Conservation (phyloP, 345 rosid genomes). For the Zanthoxylum bungeanum region DNA sequence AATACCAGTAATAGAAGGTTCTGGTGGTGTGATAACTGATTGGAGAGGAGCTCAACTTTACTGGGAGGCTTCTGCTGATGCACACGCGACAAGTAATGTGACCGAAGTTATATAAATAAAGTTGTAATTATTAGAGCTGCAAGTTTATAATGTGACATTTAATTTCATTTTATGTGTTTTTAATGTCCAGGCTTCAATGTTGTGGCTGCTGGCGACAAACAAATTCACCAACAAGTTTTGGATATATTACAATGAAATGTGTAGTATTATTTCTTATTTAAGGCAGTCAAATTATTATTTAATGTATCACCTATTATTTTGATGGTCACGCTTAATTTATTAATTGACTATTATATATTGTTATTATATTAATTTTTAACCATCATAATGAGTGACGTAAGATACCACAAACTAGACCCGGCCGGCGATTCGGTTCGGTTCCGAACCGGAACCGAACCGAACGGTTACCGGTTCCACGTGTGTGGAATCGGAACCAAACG, state of each 20-base stretch:
- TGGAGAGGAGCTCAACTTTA: conserved; percentile 67
- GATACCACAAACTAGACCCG: too few species aligned
- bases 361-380: too few species aligned
- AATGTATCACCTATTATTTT: too few species aligned
- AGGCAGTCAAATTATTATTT: too few species aligned
- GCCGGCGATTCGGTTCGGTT: too few species aligned
- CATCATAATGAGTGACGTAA: too few species aligned
- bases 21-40: conserved; percentile 85
- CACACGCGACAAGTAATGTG: conserved; percentile 62
- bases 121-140: not conserved
- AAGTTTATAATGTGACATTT: not conserved
- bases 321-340: too few species aligned
- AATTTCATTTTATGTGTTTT: not conserved
- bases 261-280: too few species aligned
- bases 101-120: not conserved
- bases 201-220: conserved; percentile 80
- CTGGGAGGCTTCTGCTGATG: conserved; percentile 77
- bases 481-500: too few species aligned
- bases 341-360: too few species aligned
- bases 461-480: too few species aligned
- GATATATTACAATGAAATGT: conserved; percentile 39
- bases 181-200: conserved; percentile 67
- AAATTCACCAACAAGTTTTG: conserved; percentile 54
- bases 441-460: too few species aligned
- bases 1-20: conserved; percentile 87